These are phyloP conservation scores for Candida argentea DNA, from an alignment of 805 yeast species.

Conservation along the genomic window DNA sequence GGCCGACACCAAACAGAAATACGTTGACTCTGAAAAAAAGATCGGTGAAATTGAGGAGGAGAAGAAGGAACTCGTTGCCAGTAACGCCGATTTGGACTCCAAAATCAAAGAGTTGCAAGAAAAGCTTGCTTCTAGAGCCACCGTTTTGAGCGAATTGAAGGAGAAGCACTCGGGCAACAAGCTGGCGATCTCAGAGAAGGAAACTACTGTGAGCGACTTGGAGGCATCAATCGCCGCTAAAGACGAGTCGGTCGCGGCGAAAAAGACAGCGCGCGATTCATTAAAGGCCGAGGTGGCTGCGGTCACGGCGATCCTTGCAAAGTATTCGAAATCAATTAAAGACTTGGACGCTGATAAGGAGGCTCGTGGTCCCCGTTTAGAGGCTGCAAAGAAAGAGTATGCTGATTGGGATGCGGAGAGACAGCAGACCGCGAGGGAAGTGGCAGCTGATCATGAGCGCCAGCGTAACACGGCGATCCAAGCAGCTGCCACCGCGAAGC, in stretches of 20 bases:
- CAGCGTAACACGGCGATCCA: slow-evolving; percentile 31
- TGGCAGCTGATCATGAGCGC: slow-evolving; percentile 26
- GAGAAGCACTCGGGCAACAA: slow-evolving; percentile 20
- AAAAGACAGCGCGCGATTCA: slow-evolving; percentile 25
- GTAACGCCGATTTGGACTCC: slow-evolving; percentile 26
- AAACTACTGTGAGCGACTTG: slow-evolving; percentile 31
- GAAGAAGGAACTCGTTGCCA: slow-evolving; percentile 29
- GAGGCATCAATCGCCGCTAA: slow-evolving; percentile 26
- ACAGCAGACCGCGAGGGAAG: slow-evolving; percentile 28
- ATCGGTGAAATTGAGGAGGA: slow-evolving; percentile 36
- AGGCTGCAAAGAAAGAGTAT: slow-evolving; percentile 31
- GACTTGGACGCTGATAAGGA: slow-evolving; percentile 29
- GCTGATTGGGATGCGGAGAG: slow-evolving; percentile 37
- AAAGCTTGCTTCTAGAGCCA: slow-evolving; percentile 29
- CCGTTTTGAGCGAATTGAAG: slow-evolving; percentile 22
- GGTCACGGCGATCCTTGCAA: slow-evolving; percentile 31
- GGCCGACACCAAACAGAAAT: slow-evolving; percentile 30
- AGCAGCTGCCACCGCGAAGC: slow-evolving; percentile 11
- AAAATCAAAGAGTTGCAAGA: slow-evolving; percentile 34
- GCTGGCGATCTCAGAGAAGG: slow-evolving; percentile 17
- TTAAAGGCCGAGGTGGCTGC: slow-evolving; percentile 35
- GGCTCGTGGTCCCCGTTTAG: slow-evolving; percentile 23
- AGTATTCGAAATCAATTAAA: slow-evolving; percentile 34
- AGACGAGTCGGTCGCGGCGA: slow-evolving; percentile 25
- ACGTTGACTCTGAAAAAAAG: slow-evolving; percentile 32